Evolutionary conservation across 2,329 filamentous ascomycete species (phyloP), one percentile per base, ranked within the genome.

Genomic region (Thelonectria olida): DNA sequence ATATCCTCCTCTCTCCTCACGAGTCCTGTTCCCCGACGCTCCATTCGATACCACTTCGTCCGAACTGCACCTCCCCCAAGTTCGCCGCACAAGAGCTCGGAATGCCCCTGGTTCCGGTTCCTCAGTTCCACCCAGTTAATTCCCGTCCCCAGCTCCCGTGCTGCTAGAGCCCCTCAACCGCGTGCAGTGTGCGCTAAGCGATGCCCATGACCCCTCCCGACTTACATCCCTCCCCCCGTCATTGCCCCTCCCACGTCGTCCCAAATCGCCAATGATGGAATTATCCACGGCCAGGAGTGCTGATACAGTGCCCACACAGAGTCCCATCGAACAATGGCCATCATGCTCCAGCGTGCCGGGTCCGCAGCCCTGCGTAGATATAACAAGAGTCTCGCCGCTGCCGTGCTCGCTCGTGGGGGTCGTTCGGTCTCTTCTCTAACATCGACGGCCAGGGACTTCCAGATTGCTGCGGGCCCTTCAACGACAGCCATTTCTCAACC

Each of bases 331-430:
- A 38, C 7, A 54, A 75, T 75, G 73, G 25, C 66, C 36, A n/a
- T n/a, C n/a, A 47, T 74, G 25, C 54, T 75, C 15, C 69, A 67
- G 20, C 71, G 67, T 12, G 62, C 72, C 22, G 67, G 67, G 7
- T 60, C 58, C 17, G 53, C 55, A 34, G 50, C 53, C 34, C 39
- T 68, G 42, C 62, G 64, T 17, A 58, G 65, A 61, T 71, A 66
- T 65, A 69, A 66, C 44, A 68, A 41, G 34, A 25, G 54, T 20
- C 27, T 51, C 28, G 58, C 61, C 1, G 62, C 58, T n/a, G 47
- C 56, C 38, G 41, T 55, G 10, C 28, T 13, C 19, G 20, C 54
- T 36, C 53, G 36, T 39, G 62, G 59, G 20, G 42, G 44, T 55
- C 56, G 57, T 13, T 63, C 49, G 20, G 25, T 57, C 10, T 61